These are phyloP conservation scores for Vitis hybrid DNA, from an alignment of 177 flowering plant species.

Conservation along the genomic window DNA sequence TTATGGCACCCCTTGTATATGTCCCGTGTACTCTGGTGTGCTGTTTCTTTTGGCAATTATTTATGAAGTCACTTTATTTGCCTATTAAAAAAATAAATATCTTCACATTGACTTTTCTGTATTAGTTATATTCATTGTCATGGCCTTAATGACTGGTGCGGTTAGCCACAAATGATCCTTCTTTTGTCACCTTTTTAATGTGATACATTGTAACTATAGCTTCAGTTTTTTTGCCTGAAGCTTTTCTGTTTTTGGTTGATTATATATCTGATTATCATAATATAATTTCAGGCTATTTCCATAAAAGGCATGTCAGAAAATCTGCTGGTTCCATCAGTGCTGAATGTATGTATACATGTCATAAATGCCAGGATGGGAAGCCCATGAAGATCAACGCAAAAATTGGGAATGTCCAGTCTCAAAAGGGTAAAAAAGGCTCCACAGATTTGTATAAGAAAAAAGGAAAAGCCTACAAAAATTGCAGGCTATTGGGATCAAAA, in stretches of 20 bases:
- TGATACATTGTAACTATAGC: neutral
- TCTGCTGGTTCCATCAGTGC: conserved; percentile 38
- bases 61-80: neutral
- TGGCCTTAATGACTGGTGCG: neutral
- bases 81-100: neutral
- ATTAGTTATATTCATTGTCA: neutral
- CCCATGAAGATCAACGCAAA: conserved; percentile 17
- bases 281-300: conserved; percentile 69
- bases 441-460: neutral
- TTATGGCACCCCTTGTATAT: too few relatives aligned
- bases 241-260: neutral
- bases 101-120: too few relatives aligned
- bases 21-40: too few relatives aligned
- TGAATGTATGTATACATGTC: conserved; percentile 60
- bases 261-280: neutral
- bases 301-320: conserved; percentile 71
- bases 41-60: too few relatives aligned
- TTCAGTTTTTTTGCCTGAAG: neutral
- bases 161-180: neutral
- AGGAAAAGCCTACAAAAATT: neutral
- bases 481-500: conserved; percentile 8
- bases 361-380: conserved; percentile 48
- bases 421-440: conserved; percentile 14
- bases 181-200: neutral
- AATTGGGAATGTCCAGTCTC: conserved; percentile 23